Percentiles rank a stretch among this genome's conserved stretches.
These are phyloP conservation scores for Fraxinus excelsior DNA, from an alignment of 257 asterid species.

Conservation along the genomic window DNA sequence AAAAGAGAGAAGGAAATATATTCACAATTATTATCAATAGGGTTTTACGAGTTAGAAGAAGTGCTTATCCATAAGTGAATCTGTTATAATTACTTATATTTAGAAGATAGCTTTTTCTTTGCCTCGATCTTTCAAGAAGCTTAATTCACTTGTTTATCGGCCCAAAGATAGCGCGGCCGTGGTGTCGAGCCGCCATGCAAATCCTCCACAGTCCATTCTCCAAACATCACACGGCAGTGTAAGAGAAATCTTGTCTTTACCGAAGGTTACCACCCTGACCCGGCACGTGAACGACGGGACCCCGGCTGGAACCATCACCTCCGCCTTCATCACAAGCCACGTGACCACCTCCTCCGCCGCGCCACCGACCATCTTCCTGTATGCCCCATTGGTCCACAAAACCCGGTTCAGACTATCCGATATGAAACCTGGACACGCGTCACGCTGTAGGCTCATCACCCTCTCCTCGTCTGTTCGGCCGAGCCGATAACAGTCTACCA, in stretches of 20 bases:
- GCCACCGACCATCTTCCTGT: conserved; percentile 37
- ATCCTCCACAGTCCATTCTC: conserved; percentile 80
- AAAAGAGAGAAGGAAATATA: background rate
- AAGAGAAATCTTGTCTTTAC: conserved; percentile 36
- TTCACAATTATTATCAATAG: background rate
- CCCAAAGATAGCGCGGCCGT: conserved; percentile 70
- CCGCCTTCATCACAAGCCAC: conserved; percentile 50
- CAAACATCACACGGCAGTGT: conserved; percentile 87
- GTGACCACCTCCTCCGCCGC: conserved; percentile 23
- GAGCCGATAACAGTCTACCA: conserved; percentile 25
- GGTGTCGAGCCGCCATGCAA: conserved; percentile 92
- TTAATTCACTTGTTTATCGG: conserved; percentile 25
- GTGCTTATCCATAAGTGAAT: background rate
- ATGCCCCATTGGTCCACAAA: conserved; percentile 66
- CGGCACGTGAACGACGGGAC: conserved; percentile 67
- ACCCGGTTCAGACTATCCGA: conserved; percentile 57
- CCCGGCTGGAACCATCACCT: conserved; percentile 34
- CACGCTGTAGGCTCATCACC: conserved; percentile 47
- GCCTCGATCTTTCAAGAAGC: background rate
- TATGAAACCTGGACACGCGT: conserved; percentile 75
- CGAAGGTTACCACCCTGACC: conserved; percentile 62
- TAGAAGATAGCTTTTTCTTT: background rate
- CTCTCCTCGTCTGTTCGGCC: conserved; percentile 59
- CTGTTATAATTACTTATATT: background rate
- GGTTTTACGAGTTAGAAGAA: background rate